Base-by-base conservation (phyloP, 2,329 filamentous ascomycete genomes). In the Apiospora hydei region DNA sequence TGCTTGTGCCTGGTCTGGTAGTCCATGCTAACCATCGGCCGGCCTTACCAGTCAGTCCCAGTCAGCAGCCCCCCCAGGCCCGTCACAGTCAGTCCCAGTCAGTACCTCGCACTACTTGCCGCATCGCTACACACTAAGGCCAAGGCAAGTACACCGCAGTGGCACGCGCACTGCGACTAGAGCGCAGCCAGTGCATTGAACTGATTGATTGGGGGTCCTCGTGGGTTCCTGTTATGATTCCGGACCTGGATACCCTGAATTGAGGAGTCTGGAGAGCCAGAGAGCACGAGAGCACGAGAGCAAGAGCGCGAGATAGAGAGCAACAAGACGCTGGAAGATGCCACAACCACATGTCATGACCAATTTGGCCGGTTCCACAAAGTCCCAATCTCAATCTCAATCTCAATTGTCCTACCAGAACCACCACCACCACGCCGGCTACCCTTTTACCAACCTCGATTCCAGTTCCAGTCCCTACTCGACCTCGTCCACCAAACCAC, bases 341-440 rank as follows among this genome's bases (percentile, higher is more conserved):
- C 70, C 72, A 73, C 72, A 69, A 71, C 72, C 72, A 73, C 70
- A 73, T 71, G 72, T 67, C 66, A 67, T 69, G 67, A 72, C 66
- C 69, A 71, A 69, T 69, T 53, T 61, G 47, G 66, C 61, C 49
- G 69, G 71, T 71, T 67, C 69, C 46, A 66, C 67, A 16, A 69
- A 69, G n/a, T 72, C 71, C 38, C 67, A 72, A 24, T 71, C 71
- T 34, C 69, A 69, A 53, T 72, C 71, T 38, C 71, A 47, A 57
- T 47, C 69, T 51, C 43, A 49, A 46, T 46, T 51, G 38, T 66
- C 67, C 46, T 49, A 71, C 72, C 30, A 57, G 51, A 49, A 68
- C 41, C 46, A n/a, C 51, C 66, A n/a, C 51, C 66, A 69, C 44
- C 68, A 26, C 69, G 51, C 10, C 57, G 34, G 34, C 34, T 53